Conservation (phyloP, 495 filamentous ascomycete genomes). For the Neurospora sp. region DNA sequence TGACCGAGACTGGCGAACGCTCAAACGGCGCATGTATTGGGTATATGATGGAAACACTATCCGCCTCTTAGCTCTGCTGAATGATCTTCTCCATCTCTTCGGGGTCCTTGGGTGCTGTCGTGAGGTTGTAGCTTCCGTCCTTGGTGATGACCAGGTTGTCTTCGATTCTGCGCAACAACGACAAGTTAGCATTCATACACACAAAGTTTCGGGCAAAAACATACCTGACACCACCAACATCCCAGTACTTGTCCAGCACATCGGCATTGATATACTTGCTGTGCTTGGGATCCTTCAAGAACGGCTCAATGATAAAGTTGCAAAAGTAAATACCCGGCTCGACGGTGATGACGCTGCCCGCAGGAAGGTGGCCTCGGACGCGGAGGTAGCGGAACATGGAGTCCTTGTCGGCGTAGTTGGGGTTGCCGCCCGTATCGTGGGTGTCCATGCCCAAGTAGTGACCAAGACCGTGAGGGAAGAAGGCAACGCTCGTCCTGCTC, state of each 20-base stretch:
- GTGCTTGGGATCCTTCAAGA: constrained; percentile 58
- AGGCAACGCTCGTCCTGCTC: constrained; percentile 67
- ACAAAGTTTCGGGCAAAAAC: neutral
- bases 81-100: constrained; percentile 60
- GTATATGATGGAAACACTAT: neutral
- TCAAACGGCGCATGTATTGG: neutral
- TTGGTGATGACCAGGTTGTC: constrained; percentile 74
- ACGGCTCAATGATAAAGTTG: constrained; percentile 81
- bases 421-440: constrained; percentile 81
- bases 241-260: constrained; percentile 77
- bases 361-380: constrained; percentile 66
- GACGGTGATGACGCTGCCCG: constrained; percentile 74
- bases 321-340: constrained; percentile 95
- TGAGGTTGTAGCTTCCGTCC: constrained; percentile 70
- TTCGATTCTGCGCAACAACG: constrained; percentile 32
- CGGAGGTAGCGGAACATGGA: constrained; percentile 77
- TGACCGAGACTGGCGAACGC: neutral
- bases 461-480: constrained; percentile 86
- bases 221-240: constrained; percentile 71
- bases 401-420: constrained; percentile 78
- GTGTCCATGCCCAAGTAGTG: constrained; percentile 94
- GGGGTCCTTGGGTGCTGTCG: constrained; percentile 61
- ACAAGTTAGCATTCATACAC: constrained; percentile 3
- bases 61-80: constrained; percentile 12
- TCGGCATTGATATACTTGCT: constrained; percentile 61